Conservation (phyloP, 2,329 filamentous ascomycete genomes). For the Hymenoscyphus infarciens region DNA sequence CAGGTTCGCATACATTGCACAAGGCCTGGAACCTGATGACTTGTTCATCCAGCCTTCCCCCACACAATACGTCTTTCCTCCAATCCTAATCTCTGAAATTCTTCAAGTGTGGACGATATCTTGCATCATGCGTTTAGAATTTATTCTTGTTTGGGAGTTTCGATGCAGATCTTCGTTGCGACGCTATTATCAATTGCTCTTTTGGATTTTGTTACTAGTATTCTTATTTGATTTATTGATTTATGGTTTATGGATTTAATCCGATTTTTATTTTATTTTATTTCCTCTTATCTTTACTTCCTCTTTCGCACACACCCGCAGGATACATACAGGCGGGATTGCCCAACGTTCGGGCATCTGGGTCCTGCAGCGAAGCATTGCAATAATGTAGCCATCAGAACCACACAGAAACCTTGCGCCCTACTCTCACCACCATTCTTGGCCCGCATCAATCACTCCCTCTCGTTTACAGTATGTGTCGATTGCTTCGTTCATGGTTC, state of each 20-base stretch:
- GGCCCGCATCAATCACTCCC: background rate
- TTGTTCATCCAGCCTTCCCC: constrained; percentile 1
- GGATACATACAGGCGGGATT: background rate
- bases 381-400: background rate
- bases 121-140: background rate
- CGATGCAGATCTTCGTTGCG: background rate
- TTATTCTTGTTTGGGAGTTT: background rate
- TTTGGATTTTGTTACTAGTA: background rate
- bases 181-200: background rate
- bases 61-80: background rate
- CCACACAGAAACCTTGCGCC: too few relatives aligned
- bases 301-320: background rate
- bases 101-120: background rate
- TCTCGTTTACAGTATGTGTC: background rate
- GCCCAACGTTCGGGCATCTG: background rate
- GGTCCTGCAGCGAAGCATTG: background rate
- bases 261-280: background rate
- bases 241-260: too few relatives aligned
- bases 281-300: background rate
- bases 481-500: background rate
- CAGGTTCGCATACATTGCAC: constrained; percentile 1
- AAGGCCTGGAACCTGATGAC: background rate
- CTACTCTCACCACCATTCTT: too few relatives aligned
- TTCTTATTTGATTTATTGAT: background rate
- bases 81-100: background rate